Percentiles rank a stretch among this genome's conserved stretches.
phyloP scores from a whole-genome alignment of 805 yeast genomes.

The Wickerhamomyces chaumierensis region DNA sequence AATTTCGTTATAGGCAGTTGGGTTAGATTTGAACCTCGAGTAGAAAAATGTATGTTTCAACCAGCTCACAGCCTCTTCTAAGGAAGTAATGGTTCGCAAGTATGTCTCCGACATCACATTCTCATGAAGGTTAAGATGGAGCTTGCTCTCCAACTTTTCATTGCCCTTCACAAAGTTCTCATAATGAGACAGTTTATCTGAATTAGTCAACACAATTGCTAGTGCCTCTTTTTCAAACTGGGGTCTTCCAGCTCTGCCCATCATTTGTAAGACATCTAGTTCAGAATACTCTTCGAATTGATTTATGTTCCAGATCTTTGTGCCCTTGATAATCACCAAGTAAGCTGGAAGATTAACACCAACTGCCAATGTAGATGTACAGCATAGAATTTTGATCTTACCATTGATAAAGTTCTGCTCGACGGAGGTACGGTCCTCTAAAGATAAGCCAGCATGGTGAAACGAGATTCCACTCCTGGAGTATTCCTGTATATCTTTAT shows the following conservation, averaged over 20 bases:
- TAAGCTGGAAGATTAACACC: conserved; percentile 56
- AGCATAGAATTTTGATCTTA: conserved; percentile 32
- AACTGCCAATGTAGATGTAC: conserved; percentile 49
- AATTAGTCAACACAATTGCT: conserved; percentile 37
- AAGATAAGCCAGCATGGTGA: conserved; percentile 49
- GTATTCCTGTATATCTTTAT: conserved; percentile 19
- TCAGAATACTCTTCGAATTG: conserved; percentile 42
- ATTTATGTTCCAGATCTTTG: conserved; percentile 43
- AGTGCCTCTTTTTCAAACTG: conserved; percentile 38
- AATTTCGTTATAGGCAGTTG: conserved; percentile 27
- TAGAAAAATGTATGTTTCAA: conserved; percentile 38
- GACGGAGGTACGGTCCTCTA: conserved; percentile 32
- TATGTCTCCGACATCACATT: conserved; percentile 33
- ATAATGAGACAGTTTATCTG: conserved; percentile 24
- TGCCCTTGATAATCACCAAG: conserved; percentile 49
- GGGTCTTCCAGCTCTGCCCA: conserved; percentile 58
- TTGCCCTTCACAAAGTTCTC: conserved; percentile 30
- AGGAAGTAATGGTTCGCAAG: conserved; percentile 26
- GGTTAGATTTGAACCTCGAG: conserved; percentile 29
- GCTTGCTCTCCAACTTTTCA: conserved; percentile 34
- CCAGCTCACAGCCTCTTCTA: conserved; percentile 33
- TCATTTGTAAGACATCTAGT: conserved; percentile 48
- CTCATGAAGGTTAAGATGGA: conserved; percentile 28
- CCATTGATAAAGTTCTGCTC: conserved; percentile 36
- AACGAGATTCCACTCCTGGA: conserved; percentile 31